Base-by-base conservation (phyloP, 2,329 filamentous ascomycete species). In the Penicillium brasilianum region DNA sequence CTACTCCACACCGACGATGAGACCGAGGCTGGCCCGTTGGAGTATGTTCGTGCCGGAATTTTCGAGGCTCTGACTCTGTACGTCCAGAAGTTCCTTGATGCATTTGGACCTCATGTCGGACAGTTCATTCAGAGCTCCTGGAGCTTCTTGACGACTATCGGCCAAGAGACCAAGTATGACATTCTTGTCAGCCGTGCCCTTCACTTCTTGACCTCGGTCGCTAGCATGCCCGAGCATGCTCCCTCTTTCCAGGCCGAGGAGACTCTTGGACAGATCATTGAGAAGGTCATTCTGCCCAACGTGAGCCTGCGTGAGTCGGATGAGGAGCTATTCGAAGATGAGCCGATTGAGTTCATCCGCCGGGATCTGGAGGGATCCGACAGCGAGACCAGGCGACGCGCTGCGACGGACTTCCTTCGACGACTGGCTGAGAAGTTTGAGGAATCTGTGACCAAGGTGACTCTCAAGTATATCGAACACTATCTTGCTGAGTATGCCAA, bases 321-420 rank as follows among this genome's bases (percentile, higher is more conserved):
- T 67, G 86, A 97, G 57, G 95, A 99, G 76, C 85, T 97, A 67
- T 98, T 99, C 70, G 95, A 99, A 75, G 96, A 99, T 74, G 96
- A 99, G 80, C 95, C 95, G 0, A 99, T 99, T 67, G 95, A 99
- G 77, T 99, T 96, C 74, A 99, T 99, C 72, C 87, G 95, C 65
- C 87, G 93, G 71, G 95, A 99, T 77, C 83, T 99, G 51, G 95
- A 99, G 76, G 95, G 95, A 7, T 97, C 95, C 1, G 95, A 99
- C 77, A 96, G 90, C 57, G 95, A 98, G 75, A 99, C 95, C 1
- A 85, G 95, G 72, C 85, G 95, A 68, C 87, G 95, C 71, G 94
- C 95, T 43, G 93, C 96, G 0, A 98, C 94, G 0, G 95, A 98
- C 76, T 99, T 99, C 80, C 80, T 99, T 60, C 87, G 92, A 64